Evolutionary conservation across 441 rosid genomes (phyloP).

Genomic region (Jatropha multifida): DNA sequence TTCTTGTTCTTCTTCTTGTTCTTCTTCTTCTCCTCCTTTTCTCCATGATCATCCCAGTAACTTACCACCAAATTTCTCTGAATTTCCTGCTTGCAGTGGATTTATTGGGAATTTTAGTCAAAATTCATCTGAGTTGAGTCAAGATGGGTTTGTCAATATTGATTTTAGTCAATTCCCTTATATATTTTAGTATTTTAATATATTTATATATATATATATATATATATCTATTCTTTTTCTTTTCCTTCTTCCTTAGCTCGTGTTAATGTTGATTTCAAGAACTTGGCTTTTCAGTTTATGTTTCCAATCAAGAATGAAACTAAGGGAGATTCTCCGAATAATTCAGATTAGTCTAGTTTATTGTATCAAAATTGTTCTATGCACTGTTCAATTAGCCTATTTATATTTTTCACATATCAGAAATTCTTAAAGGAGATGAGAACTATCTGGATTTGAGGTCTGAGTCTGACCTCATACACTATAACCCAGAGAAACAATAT

Average conservation of each 20-base stretch:
- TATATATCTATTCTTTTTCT: not conserved
- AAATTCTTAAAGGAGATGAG: too few species aligned
- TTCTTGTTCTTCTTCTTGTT: conserved; percentile 16
- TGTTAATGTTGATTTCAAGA: conserved; percentile 18
- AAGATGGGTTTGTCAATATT: conserved; percentile 34
- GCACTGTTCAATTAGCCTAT: too few species aligned
- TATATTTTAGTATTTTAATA: conserved; percentile 27
- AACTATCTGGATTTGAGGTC: too few species aligned
- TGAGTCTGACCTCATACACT: too few species aligned
- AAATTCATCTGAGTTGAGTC: conserved; percentile 35
- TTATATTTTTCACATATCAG: too few species aligned
- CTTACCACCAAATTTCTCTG: conserved; percentile 12
- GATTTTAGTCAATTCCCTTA: conserved; percentile 53
- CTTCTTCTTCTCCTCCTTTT: not conserved
- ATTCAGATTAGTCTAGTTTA: not conserved
- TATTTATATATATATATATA: too few species aligned
- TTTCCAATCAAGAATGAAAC: conserved; percentile 21
- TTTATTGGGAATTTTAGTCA: conserved; percentile 47
- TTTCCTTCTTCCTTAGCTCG: too few species aligned
- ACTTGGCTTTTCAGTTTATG: conserved; percentile 16
- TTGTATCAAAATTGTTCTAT: too few species aligned
- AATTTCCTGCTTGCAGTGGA: conserved; percentile 44
- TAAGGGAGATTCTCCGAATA: conserved; percentile 11
- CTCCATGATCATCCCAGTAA: too few species aligned
- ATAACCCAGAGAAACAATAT: too few species aligned